These are phyloP conservation scores for Oryza glaberrima DNA, from an alignment of 176 grass and related monocot species.

Conservation along the genomic window DNA sequence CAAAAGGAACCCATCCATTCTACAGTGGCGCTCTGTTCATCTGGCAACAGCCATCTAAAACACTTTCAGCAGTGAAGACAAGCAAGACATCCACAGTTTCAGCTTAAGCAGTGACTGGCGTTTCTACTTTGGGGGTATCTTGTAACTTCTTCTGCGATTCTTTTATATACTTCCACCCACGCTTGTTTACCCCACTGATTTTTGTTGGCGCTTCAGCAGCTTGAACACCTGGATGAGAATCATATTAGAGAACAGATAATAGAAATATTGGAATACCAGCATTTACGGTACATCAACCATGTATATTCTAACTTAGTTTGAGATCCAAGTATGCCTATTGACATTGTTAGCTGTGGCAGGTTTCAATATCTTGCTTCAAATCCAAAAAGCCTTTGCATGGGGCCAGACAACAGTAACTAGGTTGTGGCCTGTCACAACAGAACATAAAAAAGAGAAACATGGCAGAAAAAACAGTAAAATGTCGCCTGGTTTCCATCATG, in stretches of 20 bases:
- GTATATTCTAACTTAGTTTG: neutral
- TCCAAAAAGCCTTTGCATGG: neutral
- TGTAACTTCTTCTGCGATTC: conserved; percentile 56
- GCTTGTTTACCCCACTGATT: conserved; percentile 80
- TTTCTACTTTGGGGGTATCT: conserved; percentile 40
- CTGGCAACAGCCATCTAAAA: conserved; percentile 23
- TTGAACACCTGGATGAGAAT: conserved; percentile 54
- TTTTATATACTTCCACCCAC: conserved; percentile 80
- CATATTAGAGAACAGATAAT: conserved; percentile 21
- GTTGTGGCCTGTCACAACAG: neutral
- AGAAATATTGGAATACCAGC: neutral
- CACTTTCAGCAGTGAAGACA: conserved; percentile 21
- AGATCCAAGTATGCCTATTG: conserved; percentile 12
- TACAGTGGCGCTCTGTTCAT: neutral
- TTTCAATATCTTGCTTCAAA: neutral
- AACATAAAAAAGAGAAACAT: neutral
- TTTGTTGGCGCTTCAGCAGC: conserved; percentile 49
- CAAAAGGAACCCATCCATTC: neutral
- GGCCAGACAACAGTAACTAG: neutral
- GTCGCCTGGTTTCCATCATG: neutral
- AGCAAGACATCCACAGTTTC: neutral
- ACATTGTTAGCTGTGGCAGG: neutral
- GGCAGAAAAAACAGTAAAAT: neutral
- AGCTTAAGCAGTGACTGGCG: conserved; percentile 40
- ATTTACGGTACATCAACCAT: neutral